Base-by-base conservation (phyloP, 192 early-diverging fungal genomes). In the Rhizophagus sp. region DNA sequence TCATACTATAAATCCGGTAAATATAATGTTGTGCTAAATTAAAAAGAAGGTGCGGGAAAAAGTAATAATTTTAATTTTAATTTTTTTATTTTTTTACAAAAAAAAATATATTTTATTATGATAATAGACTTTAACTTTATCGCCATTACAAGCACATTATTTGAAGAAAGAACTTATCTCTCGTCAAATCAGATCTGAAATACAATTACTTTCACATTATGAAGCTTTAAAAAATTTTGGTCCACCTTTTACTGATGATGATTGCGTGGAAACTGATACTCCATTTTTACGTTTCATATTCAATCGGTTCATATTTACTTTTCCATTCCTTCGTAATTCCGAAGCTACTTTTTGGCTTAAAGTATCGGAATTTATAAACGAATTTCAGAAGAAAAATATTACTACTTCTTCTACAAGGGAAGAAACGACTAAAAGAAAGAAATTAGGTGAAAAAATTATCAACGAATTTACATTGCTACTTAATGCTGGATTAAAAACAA, bases 161-260 rank as follows among this genome's bases (percentile, higher is more conserved):
- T 81, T 89, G 34, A 90, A 90, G 57, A 82, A 85, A 50, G 86
- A 88, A 36, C 81, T 90, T 39, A 79, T 90, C 17, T 80, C 87
- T 4, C 63, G 80, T 8, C 85, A 89, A 76, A 82, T 90, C 30
- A 76, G 87, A 6, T 80, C 80, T 34, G 89, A 90, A 50, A 44
- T 88, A 15, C 73, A 84, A 13, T 72, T 33, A 12, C 70, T 88
- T n/a, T 47, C 62, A 15, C 62, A 80, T 62, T n/a, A 44, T 57
- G 72, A 57, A 8, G 47, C 78, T 62, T 66, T 83, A 66, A 30
- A 62, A 34, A 87, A 72, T 64, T 65, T 76, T 0, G 84, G 82
- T 6, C 79, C 78, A 12, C 81, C 84, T 17, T 83, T 83, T 41
- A 73, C 80, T 27, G 72, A 65, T 19, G 67, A 80, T 17, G 79